phyloP scores from a whole-genome alignment of 139 green algal species.

The Volvox africanus region DNA sequence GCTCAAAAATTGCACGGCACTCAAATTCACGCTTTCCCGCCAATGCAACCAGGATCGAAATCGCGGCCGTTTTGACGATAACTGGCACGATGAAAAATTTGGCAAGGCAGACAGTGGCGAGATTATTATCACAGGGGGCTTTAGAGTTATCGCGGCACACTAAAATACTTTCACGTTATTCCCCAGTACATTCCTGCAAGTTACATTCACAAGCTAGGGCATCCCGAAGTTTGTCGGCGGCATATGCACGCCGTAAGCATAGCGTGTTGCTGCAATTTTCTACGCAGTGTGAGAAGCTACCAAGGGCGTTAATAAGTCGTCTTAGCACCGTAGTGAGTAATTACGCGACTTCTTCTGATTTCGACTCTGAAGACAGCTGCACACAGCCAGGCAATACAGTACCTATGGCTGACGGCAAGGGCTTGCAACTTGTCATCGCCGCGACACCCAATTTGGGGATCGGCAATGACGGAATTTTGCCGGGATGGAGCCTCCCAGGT shows the following conservation, averaged over 20 bases:
- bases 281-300: too few relatives aligned
- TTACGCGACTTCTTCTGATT: background rate
- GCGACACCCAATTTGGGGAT: conserved; percentile 88
- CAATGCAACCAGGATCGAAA: background rate
- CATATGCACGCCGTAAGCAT: background rate
- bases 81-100: background rate
- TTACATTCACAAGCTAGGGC: background rate
- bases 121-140: background rate
- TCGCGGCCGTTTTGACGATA: background rate
- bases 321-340: background rate
- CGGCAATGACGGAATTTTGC: conserved; percentile 78
- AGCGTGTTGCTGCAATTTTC: background rate
- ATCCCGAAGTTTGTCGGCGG: background rate
- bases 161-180: background rate
- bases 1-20: background rate
- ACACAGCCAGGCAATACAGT: background rate
- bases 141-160: background rate
- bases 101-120: background rate
- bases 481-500: conserved; percentile 74
- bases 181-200: background rate
- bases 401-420: conserved; percentile 10
- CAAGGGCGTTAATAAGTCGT: background rate
- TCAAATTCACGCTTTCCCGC: conserved; percentile 6
- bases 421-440: conserved; percentile 94
- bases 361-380: background rate